Percentiles rank a stretch among this genome's conserved stretches.
phyloP scores from a whole-genome alignment of 2,329 filamentous ascomycete genomes.

The Lachnellula cervina region DNA sequence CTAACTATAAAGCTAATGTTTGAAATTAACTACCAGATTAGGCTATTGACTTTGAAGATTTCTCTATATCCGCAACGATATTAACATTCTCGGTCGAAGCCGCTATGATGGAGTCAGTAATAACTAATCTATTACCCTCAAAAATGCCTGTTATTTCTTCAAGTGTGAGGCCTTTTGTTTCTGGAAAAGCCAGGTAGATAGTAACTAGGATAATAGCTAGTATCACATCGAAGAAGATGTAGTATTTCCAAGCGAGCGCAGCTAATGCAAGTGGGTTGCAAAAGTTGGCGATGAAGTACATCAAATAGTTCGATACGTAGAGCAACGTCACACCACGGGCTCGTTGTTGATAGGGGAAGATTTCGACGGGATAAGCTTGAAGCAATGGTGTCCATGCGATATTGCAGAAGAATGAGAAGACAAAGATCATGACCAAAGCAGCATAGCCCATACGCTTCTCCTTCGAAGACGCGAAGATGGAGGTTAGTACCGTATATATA shows the following conservation, averaged over 20 bases:
- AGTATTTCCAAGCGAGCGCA: conserved; percentile 37
- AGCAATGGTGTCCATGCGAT: conserved; percentile 21
- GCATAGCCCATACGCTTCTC: conserved; percentile 28
- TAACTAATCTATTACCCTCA: background rate
- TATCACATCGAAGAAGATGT: conserved; percentile 35
- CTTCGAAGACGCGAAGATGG: conserved; percentile 14
- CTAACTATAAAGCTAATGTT: too few species aligned
- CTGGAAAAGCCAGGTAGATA: conserved; percentile 29
- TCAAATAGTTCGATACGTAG: background rate
- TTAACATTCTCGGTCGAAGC: too few species aligned
- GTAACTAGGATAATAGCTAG: conserved; percentile 3
- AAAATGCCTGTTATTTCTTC: conserved; percentile 34
- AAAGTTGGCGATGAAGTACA: background rate
- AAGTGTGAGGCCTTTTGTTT: conserved; percentile 35
- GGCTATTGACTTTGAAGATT: too few species aligned
- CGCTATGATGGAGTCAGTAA: too few species aligned
- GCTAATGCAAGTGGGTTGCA: conserved; percentile 34
- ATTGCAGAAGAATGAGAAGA: conserved; percentile 39
- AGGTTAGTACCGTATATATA: conserved; percentile 17
- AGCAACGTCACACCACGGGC: conserved; percentile 23
- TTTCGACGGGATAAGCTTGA: conserved; percentile 29
- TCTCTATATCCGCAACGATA: too few species aligned
- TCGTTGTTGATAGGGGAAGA: conserved; percentile 35
- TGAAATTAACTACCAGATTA: too few species aligned
- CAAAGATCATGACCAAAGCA: conserved; percentile 54